Percentiles rank a stretch among this genome's conserved stretches.
Conservation (phyloP, 75 land plant genomes). For the Pseudotsuga menziesii region DNA sequence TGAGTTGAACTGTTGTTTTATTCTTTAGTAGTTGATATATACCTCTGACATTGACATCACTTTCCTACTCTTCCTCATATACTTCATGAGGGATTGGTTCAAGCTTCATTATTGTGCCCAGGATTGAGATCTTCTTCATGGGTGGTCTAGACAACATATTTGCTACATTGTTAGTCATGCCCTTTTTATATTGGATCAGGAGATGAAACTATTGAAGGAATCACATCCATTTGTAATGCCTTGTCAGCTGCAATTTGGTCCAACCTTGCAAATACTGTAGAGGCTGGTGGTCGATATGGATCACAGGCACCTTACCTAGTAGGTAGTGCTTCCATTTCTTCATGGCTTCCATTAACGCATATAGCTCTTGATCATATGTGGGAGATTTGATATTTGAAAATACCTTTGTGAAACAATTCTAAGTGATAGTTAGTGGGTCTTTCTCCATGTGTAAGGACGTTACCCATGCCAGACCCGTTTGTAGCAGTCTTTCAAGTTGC, state of each 20-base stretch:
- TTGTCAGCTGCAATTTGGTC: neutral
- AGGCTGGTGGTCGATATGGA: constrained; percentile 15
- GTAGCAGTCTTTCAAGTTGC: no score
- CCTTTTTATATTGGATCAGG: constrained; percentile 11
- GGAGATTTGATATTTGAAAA: neutral
- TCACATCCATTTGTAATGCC: constrained; percentile 8
- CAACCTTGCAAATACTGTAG: constrained; percentile 4
- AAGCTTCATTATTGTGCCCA: no score
- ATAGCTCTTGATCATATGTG: constrained; percentile 10
- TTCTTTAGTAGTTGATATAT: no score
- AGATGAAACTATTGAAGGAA: constrained; percentile 8
- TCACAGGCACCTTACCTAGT: constrained; percentile 11
- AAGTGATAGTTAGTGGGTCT: no score
- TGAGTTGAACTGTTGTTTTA: no score
- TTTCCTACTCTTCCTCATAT: no score
- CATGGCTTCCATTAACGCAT: constrained; percentile 16
- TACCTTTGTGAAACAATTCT: no score
- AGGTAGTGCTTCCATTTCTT: constrained; percentile 27
- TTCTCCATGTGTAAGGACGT: no score
- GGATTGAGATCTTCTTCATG: no score
- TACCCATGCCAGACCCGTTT: no score
- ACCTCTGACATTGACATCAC: no score
- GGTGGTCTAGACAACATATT: neutral
- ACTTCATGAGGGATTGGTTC: no score
- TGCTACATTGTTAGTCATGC: constrained; percentile 8